These are phyloP conservation scores for Boletus edulis DNA, from an alignment of 768 basidiomycete genomes.

Conservation along the genomic window DNA sequence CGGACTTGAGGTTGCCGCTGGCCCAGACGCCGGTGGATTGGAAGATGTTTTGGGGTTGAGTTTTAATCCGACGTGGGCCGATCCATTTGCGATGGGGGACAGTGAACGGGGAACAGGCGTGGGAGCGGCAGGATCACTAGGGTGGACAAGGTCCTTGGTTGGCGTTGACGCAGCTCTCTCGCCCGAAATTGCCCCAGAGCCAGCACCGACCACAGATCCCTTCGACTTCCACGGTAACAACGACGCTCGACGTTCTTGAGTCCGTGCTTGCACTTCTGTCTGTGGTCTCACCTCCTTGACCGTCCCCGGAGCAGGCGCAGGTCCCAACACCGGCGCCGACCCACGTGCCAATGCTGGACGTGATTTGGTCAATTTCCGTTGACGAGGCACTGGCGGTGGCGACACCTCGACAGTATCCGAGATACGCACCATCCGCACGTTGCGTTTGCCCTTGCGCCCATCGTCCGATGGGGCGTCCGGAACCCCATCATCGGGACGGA, in stretches of 20 bases:
- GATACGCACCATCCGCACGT: conserved; percentile 25
- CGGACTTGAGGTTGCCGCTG: not conserved
- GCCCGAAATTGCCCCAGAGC: not conserved
- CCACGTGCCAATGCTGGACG: conserved; percentile 1
- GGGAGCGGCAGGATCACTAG: not conserved
- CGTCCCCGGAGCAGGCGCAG: not conserved
- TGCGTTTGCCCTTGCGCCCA: conserved; percentile 11
- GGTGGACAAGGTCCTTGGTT: not conserved
- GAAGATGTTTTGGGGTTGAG: not conserved
- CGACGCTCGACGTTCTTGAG: conserved; percentile 15
- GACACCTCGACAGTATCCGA: conserved; percentile 26
- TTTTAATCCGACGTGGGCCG: not conserved
- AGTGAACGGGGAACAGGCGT: not conserved
- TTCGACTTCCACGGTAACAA: conserved; percentile 24
- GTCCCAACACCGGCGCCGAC: not conserved
- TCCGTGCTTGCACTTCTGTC: not conserved
- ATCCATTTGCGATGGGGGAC: not conserved
- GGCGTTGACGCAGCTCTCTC: not conserved
- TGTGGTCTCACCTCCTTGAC: not conserved
- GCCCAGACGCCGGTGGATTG: not conserved
- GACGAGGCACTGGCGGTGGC: conserved; percentile 6
- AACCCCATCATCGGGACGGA: not conserved
- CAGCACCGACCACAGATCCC: not conserved
- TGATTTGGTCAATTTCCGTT: conserved; percentile 24
- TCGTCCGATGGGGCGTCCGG: not conserved